Evolutionary conservation across 2,329 filamentous ascomycete species (phyloP).

Genomic region (Ambrosiella xylebori): DNA sequence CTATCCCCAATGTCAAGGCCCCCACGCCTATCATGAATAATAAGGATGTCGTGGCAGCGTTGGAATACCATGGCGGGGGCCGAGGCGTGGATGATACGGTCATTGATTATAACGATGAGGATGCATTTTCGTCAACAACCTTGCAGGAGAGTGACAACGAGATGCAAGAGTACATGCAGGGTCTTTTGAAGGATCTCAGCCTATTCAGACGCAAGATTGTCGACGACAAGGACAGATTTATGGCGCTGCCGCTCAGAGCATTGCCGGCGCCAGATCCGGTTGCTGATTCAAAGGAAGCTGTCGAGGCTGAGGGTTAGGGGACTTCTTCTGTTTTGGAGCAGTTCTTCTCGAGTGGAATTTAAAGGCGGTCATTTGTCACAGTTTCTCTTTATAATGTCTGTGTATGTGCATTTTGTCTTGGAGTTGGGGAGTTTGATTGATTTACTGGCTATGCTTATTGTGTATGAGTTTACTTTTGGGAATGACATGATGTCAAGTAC

Average conservation of each 20-base stretch:
- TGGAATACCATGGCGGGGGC: conserved; percentile 22
- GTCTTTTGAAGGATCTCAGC: conserved; percentile 61
- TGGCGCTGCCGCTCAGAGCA: conserved; percentile 24
- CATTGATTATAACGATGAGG: conserved; percentile 35
- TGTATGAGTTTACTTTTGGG: not conserved
- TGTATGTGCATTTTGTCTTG: not conserved
- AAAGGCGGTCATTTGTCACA: not conserved
- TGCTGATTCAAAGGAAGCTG: not conserved
- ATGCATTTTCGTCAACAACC: conserved; percentile 27
- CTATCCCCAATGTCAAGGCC: conserved; percentile 49
- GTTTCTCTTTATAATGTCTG: not conserved
- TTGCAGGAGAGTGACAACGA: conserved; percentile 34
- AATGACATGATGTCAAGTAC: not conserved
- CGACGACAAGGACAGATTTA: conserved; percentile 56
- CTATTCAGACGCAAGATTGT: conserved; percentile 73
- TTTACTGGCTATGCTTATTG: not conserved
- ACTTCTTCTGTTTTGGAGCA: not conserved
- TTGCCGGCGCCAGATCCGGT: not conserved
- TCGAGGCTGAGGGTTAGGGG: not conserved
- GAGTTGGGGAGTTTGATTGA: not conserved
- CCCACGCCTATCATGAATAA: conserved; percentile 16
- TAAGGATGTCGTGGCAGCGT: conserved; percentile 18
- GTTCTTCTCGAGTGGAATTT: not conserved
- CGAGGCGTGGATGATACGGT: conserved; percentile 37
- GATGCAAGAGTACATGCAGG: conserved; percentile 71